Base-by-base conservation (phyloP, 139 green algal genomes). In the Helicosporidium sp. region DNA sequence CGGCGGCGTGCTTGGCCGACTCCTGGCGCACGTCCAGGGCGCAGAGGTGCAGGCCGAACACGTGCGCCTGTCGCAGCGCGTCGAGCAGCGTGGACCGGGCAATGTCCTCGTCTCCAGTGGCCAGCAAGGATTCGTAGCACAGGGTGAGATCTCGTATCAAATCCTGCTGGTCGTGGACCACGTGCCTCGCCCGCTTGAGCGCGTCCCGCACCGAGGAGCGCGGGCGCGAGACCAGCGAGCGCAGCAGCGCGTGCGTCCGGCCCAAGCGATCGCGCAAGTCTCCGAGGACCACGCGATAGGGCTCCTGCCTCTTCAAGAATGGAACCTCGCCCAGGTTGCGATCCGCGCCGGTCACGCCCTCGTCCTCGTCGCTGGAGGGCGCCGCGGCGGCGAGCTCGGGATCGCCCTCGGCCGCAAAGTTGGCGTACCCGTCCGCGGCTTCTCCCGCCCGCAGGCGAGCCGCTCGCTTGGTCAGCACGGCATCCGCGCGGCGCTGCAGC, bases 281-380 rank as follows among this genome's bases (percentile, higher is more conserved):
- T 0, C 60, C 71, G 26, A 97, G 74, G 33, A 97, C 64, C 26
- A 95, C 69, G 26, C 88, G 71, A 73, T 86, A 97, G 7, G 88
- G 88, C 60, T 96, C 84, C 3, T 66, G 78, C 31, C 73, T 34
- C 3, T 70, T 65, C 37, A 79, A 71, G 41, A 78, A 71, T n/a
- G n/a, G n/a, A n/a, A n/a, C n/a, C n/a, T n/a, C n/a, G n/a, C n/a
- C 15, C n/a, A n/a, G n/a, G n/a, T n/a, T n/a, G n/a, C n/a, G n/a
- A n/a, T n/a, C n/a, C n/a, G n/a, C n/a, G n/a, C n/a, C n/a, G n/a
- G n/a, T n/a, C n/a, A n/a, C n/a, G n/a, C n/a, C n/a, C 63, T 65
- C 74, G 46, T 69, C 71, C 29, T 65, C 31, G 13, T 37, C 10
- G 10, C 10, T 18, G n/a, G n/a, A n/a, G n/a, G n/a, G n/a, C n/a